These are phyloP conservation scores for Gnomoniopsis smithogilvyi DNA, from an alignment of 2,329 filamentous ascomycete genomes.

Conservation along the genomic window DNA sequence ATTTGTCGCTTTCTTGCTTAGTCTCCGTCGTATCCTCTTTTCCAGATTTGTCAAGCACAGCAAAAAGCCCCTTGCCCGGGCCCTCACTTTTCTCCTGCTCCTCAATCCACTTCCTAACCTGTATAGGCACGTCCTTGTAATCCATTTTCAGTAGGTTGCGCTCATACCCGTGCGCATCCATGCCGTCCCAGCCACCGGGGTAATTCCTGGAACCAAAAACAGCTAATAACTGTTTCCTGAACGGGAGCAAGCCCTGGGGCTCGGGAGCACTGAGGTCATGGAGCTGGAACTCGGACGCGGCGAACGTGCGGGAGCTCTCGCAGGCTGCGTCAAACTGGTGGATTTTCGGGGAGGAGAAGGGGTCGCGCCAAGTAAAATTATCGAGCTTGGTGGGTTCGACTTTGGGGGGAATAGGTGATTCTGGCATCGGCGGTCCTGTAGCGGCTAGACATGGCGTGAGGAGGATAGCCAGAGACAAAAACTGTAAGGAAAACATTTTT, in stretches of 20 bases:
- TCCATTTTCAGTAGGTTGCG: constrained; percentile 46
- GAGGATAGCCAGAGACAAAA: constrained; percentile 24
- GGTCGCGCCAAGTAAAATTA: constrained; percentile 39
- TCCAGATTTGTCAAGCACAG: constrained; percentile 35
- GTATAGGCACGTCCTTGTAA: constrained; percentile 38
- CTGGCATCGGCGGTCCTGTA: constrained; percentile 20
- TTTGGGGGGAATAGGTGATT: constrained; percentile 21
- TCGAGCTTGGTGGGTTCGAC: constrained; percentile 33
- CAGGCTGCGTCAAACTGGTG: constrained; percentile 33
- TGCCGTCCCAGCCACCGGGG: constrained; percentile 50
- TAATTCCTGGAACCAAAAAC: constrained; percentile 40
- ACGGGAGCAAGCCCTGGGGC: constrained; percentile 37
- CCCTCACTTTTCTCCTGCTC: constrained; percentile 33
- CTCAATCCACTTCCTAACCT: constrained; percentile 47
- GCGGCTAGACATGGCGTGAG: constrained; percentile 20
- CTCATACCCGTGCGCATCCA: constrained; percentile 49
- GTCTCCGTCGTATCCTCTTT: constrained; percentile 30
- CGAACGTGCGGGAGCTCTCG: constrained; percentile 31
- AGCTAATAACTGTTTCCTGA: constrained; percentile 36
- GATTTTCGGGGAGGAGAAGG: constrained; percentile 30
- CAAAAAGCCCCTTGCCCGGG: constrained; percentile 36
- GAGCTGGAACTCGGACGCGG: constrained; percentile 39
- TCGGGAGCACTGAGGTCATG: constrained; percentile 36
- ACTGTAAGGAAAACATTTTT: constrained; percentile 6
- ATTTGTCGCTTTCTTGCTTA: constrained; percentile 19